These are phyloP conservation scores for Cercospora sp. DNA, from an alignment of 2,329 filamentous ascomycete species.

Conservation along the genomic window DNA sequence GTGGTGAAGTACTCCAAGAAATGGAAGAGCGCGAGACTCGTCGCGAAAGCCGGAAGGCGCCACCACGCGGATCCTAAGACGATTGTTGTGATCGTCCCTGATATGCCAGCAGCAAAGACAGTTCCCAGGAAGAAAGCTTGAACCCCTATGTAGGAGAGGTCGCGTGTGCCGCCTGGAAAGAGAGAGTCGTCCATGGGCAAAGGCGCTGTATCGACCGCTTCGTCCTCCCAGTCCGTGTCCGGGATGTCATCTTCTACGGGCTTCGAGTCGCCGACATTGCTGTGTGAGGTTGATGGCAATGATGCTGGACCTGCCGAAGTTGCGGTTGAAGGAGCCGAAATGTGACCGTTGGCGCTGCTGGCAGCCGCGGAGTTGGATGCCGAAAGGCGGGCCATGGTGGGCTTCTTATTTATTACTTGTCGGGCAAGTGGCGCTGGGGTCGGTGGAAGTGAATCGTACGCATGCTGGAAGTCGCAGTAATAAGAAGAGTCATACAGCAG, in stretches of 20 bases:
- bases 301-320: background rate
- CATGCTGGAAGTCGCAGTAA: background rate
- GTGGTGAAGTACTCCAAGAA: conserved; percentile 96
- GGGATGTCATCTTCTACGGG: conserved; percentile 7
- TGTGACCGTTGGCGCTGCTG: conserved; percentile 19
- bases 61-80: conserved; percentile 43
- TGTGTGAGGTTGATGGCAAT: background rate
- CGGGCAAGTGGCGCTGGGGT: background rate
- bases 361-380: conserved; percentile 26
- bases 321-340: conserved; percentile 9
- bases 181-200: conserved; percentile 38
- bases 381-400: conserved; percentile 31
- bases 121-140: conserved; percentile 49
- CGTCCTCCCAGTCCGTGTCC: conserved; percentile 13
- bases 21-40: conserved; percentile 75
- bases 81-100: conserved; percentile 32
- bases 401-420: background rate
- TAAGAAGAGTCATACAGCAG: background rate
- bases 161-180: conserved; percentile 46
- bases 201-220: conserved; percentile 13
- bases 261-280: background rate
- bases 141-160: conserved; percentile 49
- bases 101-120: conserved; percentile 38
- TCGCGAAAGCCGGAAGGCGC: conserved; percentile 64
- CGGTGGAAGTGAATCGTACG: background rate